Percentiles rank a stretch among this genome's conserved stretches.
These are phyloP conservation scores for Pseudogymnoascus sp. DNA, from an alignment of 2,329 filamentous ascomycete species.

Conservation along the genomic window DNA sequence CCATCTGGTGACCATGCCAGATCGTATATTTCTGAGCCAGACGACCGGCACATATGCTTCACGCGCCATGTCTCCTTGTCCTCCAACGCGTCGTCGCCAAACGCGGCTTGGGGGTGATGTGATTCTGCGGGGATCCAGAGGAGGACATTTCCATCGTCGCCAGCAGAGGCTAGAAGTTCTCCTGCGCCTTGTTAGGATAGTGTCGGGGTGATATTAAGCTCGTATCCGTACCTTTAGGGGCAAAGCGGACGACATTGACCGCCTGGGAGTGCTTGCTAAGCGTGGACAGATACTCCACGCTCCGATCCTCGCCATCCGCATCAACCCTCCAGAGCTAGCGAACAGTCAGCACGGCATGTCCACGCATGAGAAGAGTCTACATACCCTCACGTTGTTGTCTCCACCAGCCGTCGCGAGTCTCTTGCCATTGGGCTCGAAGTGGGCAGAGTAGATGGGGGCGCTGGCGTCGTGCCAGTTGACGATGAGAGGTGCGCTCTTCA, in stretches of 20 bases:
- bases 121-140: constrained; percentile 87
- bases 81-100: constrained; percentile 78
- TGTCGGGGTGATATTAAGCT: background rate
- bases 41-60: constrained; percentile 95
- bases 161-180: constrained; percentile 86
- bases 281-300: constrained; percentile 84
- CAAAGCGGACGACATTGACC: constrained; percentile 95
- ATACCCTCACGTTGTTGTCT: constrained; percentile 89
- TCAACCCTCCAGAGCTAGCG: constrained; percentile 84
- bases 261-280: constrained; percentile 91
- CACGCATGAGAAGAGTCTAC: constrained; percentile 25
- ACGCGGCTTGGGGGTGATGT: constrained; percentile 49
- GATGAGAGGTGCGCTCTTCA: constrained; percentile 94
- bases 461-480: constrained; percentile 99
- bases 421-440: constrained; percentile 89
- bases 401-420: constrained; percentile 88
- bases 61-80: constrained; percentile 96
- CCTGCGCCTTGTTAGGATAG: constrained; percentile 41
- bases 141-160: constrained; percentile 94
- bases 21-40: constrained; percentile 94
- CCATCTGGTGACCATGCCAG: constrained; percentile 98
- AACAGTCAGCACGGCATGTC: constrained; percentile 30
- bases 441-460: constrained; percentile 90
- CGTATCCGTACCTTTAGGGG: constrained; percentile 65
- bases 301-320: constrained; percentile 72